These are phyloP conservation scores for Cercophora samala DNA, from an alignment of 495 filamentous ascomycete genomes.

Conservation along the genomic window DNA sequence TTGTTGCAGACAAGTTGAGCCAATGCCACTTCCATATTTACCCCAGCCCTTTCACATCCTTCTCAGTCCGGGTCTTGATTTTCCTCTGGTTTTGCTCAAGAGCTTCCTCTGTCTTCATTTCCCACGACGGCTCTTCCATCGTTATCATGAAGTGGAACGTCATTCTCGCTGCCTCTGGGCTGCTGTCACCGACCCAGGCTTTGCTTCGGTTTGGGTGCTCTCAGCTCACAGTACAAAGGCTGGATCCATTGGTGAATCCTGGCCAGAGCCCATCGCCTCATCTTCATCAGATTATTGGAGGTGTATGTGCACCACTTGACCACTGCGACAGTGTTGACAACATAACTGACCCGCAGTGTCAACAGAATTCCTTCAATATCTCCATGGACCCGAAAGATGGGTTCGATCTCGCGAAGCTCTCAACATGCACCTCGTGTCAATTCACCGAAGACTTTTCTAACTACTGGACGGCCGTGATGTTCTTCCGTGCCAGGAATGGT, in stretches of 20 bases:
- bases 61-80: neutral
- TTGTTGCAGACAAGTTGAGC: neutral
- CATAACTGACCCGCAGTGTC: neutral
- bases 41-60: neutral
- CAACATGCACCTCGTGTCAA: constrained; percentile 36
- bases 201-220: constrained; percentile 62
- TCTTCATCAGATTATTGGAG: constrained; percentile 32
- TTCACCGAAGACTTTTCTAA: constrained; percentile 41
- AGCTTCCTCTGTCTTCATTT: neutral
- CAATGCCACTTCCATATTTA: neutral
- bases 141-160: constrained; percentile 39
- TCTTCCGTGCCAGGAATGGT: constrained; percentile 39
- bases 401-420: constrained; percentile 32
- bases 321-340: neutral
- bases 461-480: constrained; percentile 45
- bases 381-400: constrained; percentile 27
- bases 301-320: constrained; percentile 17
- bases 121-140: neutral
- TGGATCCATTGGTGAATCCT: constrained; percentile 31
- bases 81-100: neutral
- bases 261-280: constrained; percentile 25
- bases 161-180: constrained; percentile 42
- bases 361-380: constrained; percentile 34
- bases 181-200: constrained; percentile 35
- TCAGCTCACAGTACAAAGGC: constrained; percentile 27